phyloP scores from a whole-genome alignment of 306 rosid species.

The Castanea crenata region DNA sequence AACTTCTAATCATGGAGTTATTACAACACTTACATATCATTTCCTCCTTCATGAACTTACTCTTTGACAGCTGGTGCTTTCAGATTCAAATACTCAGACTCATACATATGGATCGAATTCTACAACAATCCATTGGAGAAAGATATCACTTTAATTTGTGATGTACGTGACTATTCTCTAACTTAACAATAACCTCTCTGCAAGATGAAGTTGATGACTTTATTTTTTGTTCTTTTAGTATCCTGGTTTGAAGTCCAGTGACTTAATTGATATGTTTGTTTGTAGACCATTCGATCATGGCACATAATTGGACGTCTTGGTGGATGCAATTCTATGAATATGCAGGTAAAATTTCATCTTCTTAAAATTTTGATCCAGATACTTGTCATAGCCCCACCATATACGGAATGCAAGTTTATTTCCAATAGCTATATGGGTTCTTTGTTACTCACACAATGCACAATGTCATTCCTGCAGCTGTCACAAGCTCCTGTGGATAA shows the following conservation, averaged over 20 bases:
- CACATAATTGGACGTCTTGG: conserved; percentile 87
- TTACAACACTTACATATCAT: background rate
- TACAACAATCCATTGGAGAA: conserved; percentile 76
- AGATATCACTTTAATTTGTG: conserved; percentile 69
- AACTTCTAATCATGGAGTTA: background rate
- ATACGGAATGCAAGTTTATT: background rate
- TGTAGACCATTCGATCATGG: conserved; percentile 81
- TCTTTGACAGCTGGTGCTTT: conserved; percentile 18
- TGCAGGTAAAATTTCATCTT: conserved; percentile 63
- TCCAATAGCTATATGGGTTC: background rate
- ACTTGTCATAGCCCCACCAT: background rate
- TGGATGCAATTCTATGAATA: conserved; percentile 93
- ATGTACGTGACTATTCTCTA: conserved; percentile 53
- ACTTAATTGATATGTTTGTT: conserved; percentile 24
- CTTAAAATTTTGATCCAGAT: background rate
- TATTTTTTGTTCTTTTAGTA: background rate
- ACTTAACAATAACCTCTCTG: background rate
- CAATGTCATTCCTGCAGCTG: conserved; percentile 43
- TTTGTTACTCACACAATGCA: conserved; percentile 14
- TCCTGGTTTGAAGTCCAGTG: background rate
- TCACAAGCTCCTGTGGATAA: conserved; percentile 74
- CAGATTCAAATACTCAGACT: conserved; percentile 85
- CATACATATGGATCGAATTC: conserved; percentile 85
- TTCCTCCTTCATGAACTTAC: background rate
- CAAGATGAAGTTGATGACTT: background rate